Conservation (phyloP, 768 basidiomycete species). For the Tricholoma matsutake region DNA sequence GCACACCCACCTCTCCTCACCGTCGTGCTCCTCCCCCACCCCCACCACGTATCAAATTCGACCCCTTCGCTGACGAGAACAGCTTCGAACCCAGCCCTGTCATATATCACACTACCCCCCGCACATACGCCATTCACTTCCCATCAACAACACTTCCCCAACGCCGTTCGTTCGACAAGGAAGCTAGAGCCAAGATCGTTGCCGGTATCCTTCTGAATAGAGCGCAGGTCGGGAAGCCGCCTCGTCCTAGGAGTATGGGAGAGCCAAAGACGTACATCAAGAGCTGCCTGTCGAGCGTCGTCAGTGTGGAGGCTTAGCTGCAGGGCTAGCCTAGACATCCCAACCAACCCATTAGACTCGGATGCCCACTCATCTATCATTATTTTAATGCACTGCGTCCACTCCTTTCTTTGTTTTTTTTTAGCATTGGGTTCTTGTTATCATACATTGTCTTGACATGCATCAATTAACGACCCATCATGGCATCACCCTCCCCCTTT, state of each 20-base stretch:
- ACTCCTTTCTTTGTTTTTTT: no score
- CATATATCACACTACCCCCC: conserved; percentile 10
- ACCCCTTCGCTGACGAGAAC: conserved; percentile 21
- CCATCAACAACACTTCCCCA: background rate
- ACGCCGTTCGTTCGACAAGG: conserved; percentile 9
- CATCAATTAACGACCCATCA: no score
- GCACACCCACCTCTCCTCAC: conserved; percentile 2
- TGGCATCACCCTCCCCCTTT: no score
- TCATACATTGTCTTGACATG: no score
- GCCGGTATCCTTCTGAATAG: conserved; percentile 57
- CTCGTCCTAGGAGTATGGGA: conserved; percentile 32
- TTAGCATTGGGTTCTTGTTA: no score
- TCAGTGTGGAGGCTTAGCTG: conserved; percentile 40
- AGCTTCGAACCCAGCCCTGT: background rate
- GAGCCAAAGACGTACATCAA: conserved; percentile 43
- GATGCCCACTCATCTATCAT: background rate
- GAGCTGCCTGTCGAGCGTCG: conserved; percentile 49
- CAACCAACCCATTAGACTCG: background rate
- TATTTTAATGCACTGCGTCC: background rate
- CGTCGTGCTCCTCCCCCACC: conserved; percentile 7
- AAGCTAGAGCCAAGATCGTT: conserved; percentile 46
- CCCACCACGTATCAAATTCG: conserved; percentile 15
- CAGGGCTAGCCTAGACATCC: background rate
- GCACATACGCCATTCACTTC: conserved; percentile 2
- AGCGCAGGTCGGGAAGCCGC: conserved; percentile 49